A percentile compares a stretch with the other conserved stretches of the same genome.
These are phyloP conservation scores for Saposhnikovia divaricata DNA, from an alignment of 129 eudicot species.

Conservation along the genomic window DNA sequence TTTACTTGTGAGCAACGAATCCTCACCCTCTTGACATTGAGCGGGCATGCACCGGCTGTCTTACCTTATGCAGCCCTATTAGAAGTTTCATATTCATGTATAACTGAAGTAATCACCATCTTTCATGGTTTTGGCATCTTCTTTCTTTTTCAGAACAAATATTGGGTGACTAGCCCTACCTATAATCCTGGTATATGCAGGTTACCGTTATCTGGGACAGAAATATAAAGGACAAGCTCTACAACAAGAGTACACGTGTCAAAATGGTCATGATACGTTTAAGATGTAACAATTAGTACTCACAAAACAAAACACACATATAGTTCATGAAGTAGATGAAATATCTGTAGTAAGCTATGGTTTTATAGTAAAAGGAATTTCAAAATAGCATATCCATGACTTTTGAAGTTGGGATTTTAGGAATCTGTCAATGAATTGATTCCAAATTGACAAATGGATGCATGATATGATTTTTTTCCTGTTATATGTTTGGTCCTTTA, in stretches of 20 bases:
- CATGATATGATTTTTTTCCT: not conserved
- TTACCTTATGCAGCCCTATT: not conserved
- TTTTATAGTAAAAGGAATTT: not conserved
- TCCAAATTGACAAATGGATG: not conserved
- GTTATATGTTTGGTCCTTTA: constrained; percentile 7
- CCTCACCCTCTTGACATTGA: too few relatives aligned
- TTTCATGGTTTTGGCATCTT: not conserved
- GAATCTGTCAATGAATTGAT: not conserved
- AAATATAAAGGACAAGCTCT: not conserved
- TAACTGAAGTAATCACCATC: not conserved
- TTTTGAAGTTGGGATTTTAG: not conserved
- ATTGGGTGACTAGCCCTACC: not conserved
- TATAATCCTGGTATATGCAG: not conserved
- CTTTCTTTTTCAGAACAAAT: too few relatives aligned
- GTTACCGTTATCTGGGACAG: not conserved
- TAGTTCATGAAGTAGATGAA: not conserved
- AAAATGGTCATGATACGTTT: not conserved
- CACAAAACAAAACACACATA: not conserved
- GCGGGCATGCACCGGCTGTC: not conserved
- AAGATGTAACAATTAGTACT: not conserved
- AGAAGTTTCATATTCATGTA: not conserved
- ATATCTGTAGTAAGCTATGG: not conserved
- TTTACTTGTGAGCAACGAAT: too few relatives aligned
- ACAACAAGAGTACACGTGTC: not conserved
- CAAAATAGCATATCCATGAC: not conserved